These are phyloP conservation scores for Batkoa obscura DNA, from an alignment of 371 early-diverging fungal genomes.

Conservation along the genomic window DNA sequence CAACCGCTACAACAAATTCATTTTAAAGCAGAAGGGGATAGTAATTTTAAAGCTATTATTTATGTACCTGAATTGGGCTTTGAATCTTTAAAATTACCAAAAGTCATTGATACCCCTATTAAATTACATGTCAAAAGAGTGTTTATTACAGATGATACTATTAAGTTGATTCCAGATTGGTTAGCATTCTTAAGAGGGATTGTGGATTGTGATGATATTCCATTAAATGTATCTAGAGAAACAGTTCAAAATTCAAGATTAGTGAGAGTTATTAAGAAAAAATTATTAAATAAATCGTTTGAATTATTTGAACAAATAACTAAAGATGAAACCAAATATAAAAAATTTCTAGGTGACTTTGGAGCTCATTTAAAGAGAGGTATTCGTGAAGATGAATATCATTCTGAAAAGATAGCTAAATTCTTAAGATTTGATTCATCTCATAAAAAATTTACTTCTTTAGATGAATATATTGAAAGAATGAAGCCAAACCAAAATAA, in stretches of 20 bases:
- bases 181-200: constrained; percentile 58
- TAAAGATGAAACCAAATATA: constrained; percentile 55
- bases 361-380: constrained; percentile 63
- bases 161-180: constrained; percentile 53
- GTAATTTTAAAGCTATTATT: constrained; percentile 66
- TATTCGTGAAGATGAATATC: constrained; percentile 46
- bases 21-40: constrained; percentile 73
- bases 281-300: constrained; percentile 64
- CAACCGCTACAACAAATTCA: constrained; percentile 53
- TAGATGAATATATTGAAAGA: constrained; percentile 70
- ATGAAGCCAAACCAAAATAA: constrained; percentile 76
- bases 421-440: constrained; percentile 68
- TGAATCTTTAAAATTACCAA: constrained; percentile 37
- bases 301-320: constrained; percentile 60
- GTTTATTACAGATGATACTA: constrained; percentile 80
- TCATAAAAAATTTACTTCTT: constrained; percentile 22
- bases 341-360: constrained; percentile 52
- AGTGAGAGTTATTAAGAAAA: constrained; percentile 64
- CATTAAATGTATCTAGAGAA: constrained; percentile 91
- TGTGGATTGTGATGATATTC: constrained; percentile 84
- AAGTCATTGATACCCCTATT: constrained; percentile 37
- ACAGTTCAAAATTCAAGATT: constrained; percentile 70
- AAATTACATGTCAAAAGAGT: constrained; percentile 86
- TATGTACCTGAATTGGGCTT: constrained; percentile 62
- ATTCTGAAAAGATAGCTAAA: constrained; percentile 50